Base-by-base conservation (phyloP, 2,329 filamentous ascomycete genomes). In the Xylariaceae sp. region DNA sequence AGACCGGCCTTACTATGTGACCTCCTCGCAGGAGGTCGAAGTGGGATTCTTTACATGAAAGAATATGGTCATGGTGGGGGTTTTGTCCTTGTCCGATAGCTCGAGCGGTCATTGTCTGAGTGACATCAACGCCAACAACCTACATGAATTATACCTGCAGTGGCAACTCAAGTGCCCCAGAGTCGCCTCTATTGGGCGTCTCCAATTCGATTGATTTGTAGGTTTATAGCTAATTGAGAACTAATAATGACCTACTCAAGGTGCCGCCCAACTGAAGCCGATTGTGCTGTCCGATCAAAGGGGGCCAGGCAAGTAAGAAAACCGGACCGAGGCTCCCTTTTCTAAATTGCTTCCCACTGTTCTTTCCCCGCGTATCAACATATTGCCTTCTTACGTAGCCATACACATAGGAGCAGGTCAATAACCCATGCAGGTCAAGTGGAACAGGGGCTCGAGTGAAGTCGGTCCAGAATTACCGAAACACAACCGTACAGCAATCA, bases 21-120 rank as follows among this genome's bases (percentile, higher is more conserved):
- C 52, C 62, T 59, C 61, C 65, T 65, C 61, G 51, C 61, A 63
- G 58, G 18, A 51, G 56, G 51, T 39, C 54, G 55, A 58, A 53
- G 56, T 57, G 53, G 6, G 18, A 49, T 17, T 52, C 47, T 53
- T 61, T 49, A 63, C 45, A 59, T 34, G 13, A 59, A 42, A 45
- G n/a, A 15, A 2, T 2, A 13, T 45, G 42, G 42, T 45, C n/a
- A 45, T 45, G 42, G n/a, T 13, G 42, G n/a, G 11, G n/a, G 13
- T 1, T 4, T 30, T 30, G 23, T 30, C 23, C 23, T 5, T 30
- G 23, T 2, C 23, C 23, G 23, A 30, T 30, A 30, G 23, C 23
- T 30, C 23, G 23, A 30, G 23, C 23, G 23, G 23, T 30, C 23
- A 30, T 30, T 30, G 23, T 30, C 23, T 30, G 23, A 42, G 37